phyloP scores from a whole-genome alignment of 202 grass and related monocot genomes.

The Hordeum pubiflorum region DNA sequence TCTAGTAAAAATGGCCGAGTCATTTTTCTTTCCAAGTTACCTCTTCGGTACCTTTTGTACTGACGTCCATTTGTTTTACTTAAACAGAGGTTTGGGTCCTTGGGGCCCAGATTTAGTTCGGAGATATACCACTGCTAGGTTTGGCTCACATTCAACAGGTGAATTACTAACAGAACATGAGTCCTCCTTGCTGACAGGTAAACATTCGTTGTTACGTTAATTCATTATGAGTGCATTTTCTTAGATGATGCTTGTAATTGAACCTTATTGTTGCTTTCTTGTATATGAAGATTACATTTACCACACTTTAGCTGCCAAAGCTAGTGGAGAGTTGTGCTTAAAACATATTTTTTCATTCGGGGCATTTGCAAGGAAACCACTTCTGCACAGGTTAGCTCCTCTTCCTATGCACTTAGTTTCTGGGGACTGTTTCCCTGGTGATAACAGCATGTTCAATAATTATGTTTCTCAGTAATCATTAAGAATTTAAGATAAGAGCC shows the following conservation, averaged over 20 bases:
- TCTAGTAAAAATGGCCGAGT: background rate
- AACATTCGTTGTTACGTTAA: background rate
- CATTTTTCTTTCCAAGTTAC: background rate
- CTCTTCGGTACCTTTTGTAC: background rate
- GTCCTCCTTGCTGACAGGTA: constrained; percentile 73
- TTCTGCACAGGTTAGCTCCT: constrained; percentile 71
- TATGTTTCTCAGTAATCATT: constrained; percentile 2
- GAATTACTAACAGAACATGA: constrained; percentile 66
- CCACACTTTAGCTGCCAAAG: constrained; percentile 95
- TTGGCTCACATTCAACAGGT: constrained; percentile 67
- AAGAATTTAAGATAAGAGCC: background rate
- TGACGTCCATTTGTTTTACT: constrained; percentile 12
- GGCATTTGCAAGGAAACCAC: constrained; percentile 93
- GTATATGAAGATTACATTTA: constrained; percentile 81
- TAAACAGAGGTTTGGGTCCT: constrained; percentile 84
- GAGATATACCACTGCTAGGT: constrained; percentile 78
- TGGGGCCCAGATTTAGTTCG: constrained; percentile 85
- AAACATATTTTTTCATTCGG: constrained; percentile 95
- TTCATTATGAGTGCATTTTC: background rate
- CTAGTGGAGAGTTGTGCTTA: constrained; percentile 90
- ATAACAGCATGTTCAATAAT: background rate
- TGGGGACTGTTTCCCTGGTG: background rate
- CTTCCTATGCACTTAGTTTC: background rate
- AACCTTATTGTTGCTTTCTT: constrained; percentile 18
- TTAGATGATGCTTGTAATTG: background rate